Evolutionary conservation across 2,329 filamentous ascomycete genomes (phyloP).

Genomic region (Claviceps sp.): DNA sequence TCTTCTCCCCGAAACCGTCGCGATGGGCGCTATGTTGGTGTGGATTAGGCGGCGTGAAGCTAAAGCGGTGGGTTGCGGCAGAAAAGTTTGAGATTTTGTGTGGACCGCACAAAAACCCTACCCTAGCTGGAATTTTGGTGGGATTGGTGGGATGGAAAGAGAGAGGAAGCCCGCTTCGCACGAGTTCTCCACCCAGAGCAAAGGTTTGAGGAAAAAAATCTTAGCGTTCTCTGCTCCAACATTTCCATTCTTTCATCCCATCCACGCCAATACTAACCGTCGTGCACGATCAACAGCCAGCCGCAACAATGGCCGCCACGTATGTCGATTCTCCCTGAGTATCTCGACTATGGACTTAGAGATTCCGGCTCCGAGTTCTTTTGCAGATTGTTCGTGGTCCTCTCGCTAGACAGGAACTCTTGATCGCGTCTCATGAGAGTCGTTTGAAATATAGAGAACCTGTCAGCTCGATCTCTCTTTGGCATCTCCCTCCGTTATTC

Average conservation of each 20-base stretch:
- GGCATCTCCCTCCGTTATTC: slow-evolving; percentile 42
- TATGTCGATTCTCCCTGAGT: slow-evolving; percentile 33
- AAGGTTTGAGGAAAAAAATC: slow-evolving; percentile 3
- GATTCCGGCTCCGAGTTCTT: slow-evolving; percentile 35
- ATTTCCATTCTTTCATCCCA: slow-evolving; percentile 8
- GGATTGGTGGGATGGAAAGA: neutral
- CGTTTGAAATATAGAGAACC: slow-evolving; percentile 17
- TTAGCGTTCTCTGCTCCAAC: neutral
- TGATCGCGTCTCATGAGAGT: neutral
- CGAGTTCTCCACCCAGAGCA: slow-evolving; percentile 1
- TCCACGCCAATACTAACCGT: slow-evolving; percentile 26
- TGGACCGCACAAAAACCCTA: slow-evolving; percentile 19
- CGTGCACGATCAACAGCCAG: slow-evolving; percentile 21
- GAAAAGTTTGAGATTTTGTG: slow-evolving; percentile 14
- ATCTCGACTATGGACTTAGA: slow-evolving; percentile 16
- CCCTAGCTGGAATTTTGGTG: slow-evolving; percentile 13
- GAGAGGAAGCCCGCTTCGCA: neutral
- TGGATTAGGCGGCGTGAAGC: slow-evolving; percentile 9
- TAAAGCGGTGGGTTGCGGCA: slow-evolving; percentile 26
- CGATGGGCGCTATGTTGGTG: slow-evolving; percentile 14
- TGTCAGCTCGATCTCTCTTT: slow-evolving; percentile 71
- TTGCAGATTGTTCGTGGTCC: slow-evolving; percentile 68
- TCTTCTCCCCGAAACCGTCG: slow-evolving; percentile 12
- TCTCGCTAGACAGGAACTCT: slow-evolving; percentile 54
- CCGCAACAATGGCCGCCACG: slow-evolving; percentile 36